Evolutionary conservation across 305 asterid species (phyloP).

Genomic region (Rubia tinctorum): DNA sequence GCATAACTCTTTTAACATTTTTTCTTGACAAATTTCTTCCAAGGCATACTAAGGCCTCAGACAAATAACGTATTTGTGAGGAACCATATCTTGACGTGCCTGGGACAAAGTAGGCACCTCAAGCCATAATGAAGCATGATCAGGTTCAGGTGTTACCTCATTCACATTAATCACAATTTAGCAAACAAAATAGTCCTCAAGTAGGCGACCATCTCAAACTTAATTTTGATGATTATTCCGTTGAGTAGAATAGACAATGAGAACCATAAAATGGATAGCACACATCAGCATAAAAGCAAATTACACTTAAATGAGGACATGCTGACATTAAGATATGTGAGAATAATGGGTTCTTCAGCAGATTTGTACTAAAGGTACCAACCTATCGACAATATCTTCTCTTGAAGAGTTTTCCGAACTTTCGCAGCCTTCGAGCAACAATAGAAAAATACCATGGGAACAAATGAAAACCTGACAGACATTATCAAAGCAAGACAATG

Average conservation of each 20-base stretch:
- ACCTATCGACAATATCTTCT: constrained; percentile 69
- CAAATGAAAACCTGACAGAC: constrained; percentile 66
- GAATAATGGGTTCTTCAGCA: not conserved
- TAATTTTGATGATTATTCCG: not conserved
- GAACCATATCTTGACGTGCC: not conserved
- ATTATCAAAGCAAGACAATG: constrained; percentile 1
- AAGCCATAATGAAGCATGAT: not conserved
- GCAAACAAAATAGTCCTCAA: not conserved
- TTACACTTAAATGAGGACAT: not conserved
- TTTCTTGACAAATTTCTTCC: not conserved
- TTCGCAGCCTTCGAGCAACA: constrained; percentile 36
- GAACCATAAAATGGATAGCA: not conserved
- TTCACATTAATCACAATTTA: not conserved
- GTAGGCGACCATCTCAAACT: not conserved
- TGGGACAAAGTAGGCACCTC: not conserved
- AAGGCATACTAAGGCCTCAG: not conserved
- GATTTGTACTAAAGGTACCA: constrained; percentile 24
- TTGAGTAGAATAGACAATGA: not conserved
- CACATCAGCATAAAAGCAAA: not conserved
- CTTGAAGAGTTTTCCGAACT: constrained; percentile 45
- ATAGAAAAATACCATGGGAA: constrained; percentile 52
- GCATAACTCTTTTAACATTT: not conserved
- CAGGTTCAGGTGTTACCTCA: not conserved
- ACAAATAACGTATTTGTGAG: not conserved
- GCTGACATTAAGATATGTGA: not conserved